Evolutionary conservation across 441 rosid species (phyloP).

Genomic region (Arabidopsis hybrid): DNA sequence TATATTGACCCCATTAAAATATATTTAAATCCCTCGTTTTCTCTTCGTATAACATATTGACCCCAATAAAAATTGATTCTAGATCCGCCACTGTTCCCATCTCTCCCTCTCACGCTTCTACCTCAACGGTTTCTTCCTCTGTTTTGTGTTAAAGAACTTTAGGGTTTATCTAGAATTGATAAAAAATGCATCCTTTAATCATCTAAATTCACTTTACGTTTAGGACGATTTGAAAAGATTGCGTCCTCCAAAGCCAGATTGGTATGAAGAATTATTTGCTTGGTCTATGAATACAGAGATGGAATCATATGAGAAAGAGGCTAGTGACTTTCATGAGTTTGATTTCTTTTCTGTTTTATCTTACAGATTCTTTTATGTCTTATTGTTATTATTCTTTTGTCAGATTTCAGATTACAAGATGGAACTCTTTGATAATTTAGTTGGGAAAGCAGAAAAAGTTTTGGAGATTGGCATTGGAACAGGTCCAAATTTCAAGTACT

Average conservation of each 20-base stretch:
- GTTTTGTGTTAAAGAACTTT: not conserved
- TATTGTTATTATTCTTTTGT: slow-evolving; percentile 13
- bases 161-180: slow-evolving; percentile 27
- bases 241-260: slow-evolving; percentile 80
- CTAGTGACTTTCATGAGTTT: slow-evolving; percentile 27
- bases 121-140: slow-evolving; percentile 22
- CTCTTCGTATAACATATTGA: too few relatives aligned
- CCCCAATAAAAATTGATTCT: too few relatives aligned
- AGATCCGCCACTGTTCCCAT: too few relatives aligned
- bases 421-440: slow-evolving; percentile 62
- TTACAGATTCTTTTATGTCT: not conserved
- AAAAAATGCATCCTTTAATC: not conserved
- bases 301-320: slow-evolving; percentile 82
- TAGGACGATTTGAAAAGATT: slow-evolving; percentile 60
- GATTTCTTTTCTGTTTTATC: not conserved
- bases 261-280: slow-evolving; percentile 86
- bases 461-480: slow-evolving; percentile 94
- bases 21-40: too few relatives aligned
- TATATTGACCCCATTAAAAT: too few relatives aligned
- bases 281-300: slow-evolving; percentile 50
- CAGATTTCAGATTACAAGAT: slow-evolving; percentile 75
- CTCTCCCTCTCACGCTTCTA: slow-evolving; percentile 27
- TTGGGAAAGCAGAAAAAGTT: slow-evolving; percentile 65
- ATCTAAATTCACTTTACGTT: not conserved
- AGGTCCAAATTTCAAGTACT: slow-evolving; percentile 85